Evolutionary conservation across 441 rosid species (phyloP).

Genomic region (Biscutella laevigata): DNA sequence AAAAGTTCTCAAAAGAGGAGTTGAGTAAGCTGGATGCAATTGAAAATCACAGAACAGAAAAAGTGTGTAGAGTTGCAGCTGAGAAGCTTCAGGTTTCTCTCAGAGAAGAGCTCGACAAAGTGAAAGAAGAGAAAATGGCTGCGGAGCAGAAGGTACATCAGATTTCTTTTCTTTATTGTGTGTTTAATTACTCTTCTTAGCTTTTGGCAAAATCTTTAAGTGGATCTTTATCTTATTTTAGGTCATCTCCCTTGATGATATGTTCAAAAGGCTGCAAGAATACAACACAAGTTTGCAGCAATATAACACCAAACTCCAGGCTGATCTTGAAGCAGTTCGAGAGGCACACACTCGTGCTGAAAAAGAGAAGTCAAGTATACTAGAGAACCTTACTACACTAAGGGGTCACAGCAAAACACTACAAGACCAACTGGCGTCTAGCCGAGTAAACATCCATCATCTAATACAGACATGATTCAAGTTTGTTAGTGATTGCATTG

Average conservation of each 20-base stretch:
- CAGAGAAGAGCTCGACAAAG: constrained; percentile 57
- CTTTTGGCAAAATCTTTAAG: not conserved
- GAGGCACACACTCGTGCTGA: constrained; percentile 61
- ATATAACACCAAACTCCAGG: constrained; percentile 65
- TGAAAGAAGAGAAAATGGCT: constrained; percentile 53
- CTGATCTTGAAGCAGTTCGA: constrained; percentile 48
- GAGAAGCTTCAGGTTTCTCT: constrained; percentile 61
- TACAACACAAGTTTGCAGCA: constrained; percentile 82
- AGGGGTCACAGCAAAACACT: constrained; percentile 77
- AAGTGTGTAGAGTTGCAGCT: constrained; percentile 48
- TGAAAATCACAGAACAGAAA: constrained; percentile 49
- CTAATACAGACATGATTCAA: not conserved
- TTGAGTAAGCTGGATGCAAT: constrained; percentile 59
- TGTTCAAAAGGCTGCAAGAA: constrained; percentile 73
- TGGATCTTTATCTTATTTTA: constrained; percentile 26
- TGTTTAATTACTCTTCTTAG: not conserved
- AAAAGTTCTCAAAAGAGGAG: constrained; percentile 57
- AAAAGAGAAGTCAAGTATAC: constrained; percentile 67
- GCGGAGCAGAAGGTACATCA: constrained; percentile 61
- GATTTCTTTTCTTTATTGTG: not conserved
- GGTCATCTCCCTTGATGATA: constrained; percentile 61
- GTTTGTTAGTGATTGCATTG: not conserved
- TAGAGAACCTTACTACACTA: constrained; percentile 74
- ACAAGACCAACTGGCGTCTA: constrained; percentile 69
- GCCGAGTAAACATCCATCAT: constrained; percentile 44